Evolutionary conservation across 768 basidiomycete genomes (phyloP), one percentile per base, ranked within the genome.

Genomic region (Russula vinacea): DNA sequence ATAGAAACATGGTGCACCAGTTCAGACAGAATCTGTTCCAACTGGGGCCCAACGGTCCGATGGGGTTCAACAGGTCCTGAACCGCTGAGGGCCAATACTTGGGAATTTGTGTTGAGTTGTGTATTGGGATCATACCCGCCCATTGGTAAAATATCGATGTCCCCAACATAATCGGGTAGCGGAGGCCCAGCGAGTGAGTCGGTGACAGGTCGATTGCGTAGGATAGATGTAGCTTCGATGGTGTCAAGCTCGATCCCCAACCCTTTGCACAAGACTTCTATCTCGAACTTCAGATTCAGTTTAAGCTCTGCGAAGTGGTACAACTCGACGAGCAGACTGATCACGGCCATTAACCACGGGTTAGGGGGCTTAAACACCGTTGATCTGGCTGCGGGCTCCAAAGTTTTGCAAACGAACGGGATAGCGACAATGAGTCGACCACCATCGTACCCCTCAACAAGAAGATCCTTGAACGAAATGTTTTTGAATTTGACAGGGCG

Each of bases 221-320:
- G 79, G 56, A 95, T 82, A 5, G 83, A 87, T 6, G 94, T 88
- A 3, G 90, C 88, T 72, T 96, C 92, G 52, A 98, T 80, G 8
- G 86, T 74, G 71, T 90, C 91, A 33, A 98, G 82, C 70, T 94
- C 88, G 68, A 99, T 84, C 33, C 92, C 87, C 37, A 99, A 84
- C 37, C 85, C 84, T 74, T 94, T 95, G 82, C 96, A 98, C 22
- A 98, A 78, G 44, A 98, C 88, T 76, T 99, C 97, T 60, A 99
- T 98, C 76, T 98, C 97, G 72, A 99, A 99, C 76, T 98, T 98
- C 73, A 94, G 83, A 73, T 98, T 97, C 60, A 98, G 80, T 76
- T 96, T 96, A 66, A 98, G 81, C 70, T 98, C 95, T 5, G 94
- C 96, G 70, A 89, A 95, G 73, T 95, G 92, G 75, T 99, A 98